These are phyloP conservation scores for Phytophthora citricola DNA, from an alignment of 352 stramenopile genomes.

Conservation along the genomic window DNA sequence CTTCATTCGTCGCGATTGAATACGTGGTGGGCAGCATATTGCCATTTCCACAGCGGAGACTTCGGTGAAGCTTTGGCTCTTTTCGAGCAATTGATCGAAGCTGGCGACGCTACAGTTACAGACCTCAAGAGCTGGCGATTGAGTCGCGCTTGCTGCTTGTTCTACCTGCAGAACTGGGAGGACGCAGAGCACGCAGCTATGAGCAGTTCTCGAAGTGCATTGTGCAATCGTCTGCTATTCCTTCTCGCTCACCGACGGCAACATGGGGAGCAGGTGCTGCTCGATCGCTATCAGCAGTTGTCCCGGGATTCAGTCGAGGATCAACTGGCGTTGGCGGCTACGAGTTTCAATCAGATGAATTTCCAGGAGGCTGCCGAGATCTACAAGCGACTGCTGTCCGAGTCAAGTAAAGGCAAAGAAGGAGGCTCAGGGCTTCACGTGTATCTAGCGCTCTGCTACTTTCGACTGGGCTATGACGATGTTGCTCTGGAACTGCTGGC, in stretches of 20 bases:
- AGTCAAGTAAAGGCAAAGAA: slow-evolving; percentile 25
- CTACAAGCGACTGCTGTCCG: slow-evolving; percentile 65
- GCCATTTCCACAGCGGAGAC: slow-evolving; percentile 65
- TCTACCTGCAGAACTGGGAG: slow-evolving; percentile 55
- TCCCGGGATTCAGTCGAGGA: slow-evolving; percentile 35
- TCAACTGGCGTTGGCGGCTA: slow-evolving; percentile 52
- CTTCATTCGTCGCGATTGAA: slow-evolving; percentile 31
- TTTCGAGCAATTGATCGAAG: slow-evolving; percentile 61
- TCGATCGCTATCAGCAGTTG: slow-evolving; percentile 78
- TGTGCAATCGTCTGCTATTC: slow-evolving; percentile 68
- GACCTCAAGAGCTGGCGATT: slow-evolving; percentile 52
- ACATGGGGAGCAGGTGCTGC: slow-evolving; percentile 77
- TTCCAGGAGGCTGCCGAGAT: slow-evolving; percentile 72
- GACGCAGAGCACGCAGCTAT: slow-evolving; percentile 60
- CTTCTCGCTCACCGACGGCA: slow-evolving; percentile 45
- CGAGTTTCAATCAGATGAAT: slow-evolving; percentile 59
- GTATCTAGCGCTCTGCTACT: slow-evolving; percentile 84
- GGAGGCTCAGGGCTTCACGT: slow-evolving; percentile 55
- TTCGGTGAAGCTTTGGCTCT: slow-evolving; percentile 48
- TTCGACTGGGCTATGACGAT: slow-evolving; percentile 75
- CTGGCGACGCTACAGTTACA: slow-evolving; percentile 2
- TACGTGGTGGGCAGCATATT: slow-evolving; percentile 79
- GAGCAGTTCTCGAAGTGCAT: slow-evolving; percentile 41
- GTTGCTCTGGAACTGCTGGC: slow-evolving; percentile 67
- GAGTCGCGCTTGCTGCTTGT: slow-evolving; percentile 62